Percentiles rank a stretch among this genome's conserved stretches.
Conservation (phyloP, 345 rosid genomes). For the Anacardium occidentale region DNA sequence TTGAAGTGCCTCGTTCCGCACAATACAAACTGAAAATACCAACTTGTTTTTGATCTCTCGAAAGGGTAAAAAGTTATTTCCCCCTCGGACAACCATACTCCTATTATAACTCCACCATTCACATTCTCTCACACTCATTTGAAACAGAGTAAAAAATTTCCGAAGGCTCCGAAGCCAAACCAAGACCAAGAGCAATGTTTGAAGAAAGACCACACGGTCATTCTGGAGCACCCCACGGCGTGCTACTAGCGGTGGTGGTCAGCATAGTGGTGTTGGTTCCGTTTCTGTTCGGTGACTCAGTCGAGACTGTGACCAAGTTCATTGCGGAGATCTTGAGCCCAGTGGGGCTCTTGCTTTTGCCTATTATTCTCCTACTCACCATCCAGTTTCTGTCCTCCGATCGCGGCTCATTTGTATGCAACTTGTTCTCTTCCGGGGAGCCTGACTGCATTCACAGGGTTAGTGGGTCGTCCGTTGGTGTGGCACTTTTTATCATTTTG, state of each 20-base stretch:
- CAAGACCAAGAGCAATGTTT: constrained; percentile 18
- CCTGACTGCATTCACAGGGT: constrained; percentile 66
- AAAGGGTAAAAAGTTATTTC: background rate
- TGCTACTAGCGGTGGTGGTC: constrained; percentile 65
- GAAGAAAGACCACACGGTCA: constrained; percentile 37
- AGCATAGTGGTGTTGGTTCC: constrained; percentile 65
- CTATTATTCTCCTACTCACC: constrained; percentile 62
- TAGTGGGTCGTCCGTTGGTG: constrained; percentile 76
- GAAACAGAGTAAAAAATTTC: too few species aligned
- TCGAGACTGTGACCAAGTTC: constrained; percentile 70
- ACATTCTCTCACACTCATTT: background rate
- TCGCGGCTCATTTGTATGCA: constrained; percentile 57
- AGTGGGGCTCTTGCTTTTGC: constrained; percentile 73
- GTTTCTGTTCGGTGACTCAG: constrained; percentile 66
- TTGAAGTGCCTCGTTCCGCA: too few species aligned
- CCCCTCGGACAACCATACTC: background rate
- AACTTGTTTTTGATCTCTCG: too few species aligned
- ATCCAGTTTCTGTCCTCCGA: constrained; percentile 90
- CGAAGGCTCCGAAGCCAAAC: background rate
- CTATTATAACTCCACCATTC: background rate
- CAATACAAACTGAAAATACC: too few species aligned
- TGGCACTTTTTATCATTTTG: constrained; percentile 59
- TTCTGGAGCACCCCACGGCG: constrained; percentile 68
- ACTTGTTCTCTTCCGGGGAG: constrained; percentile 62
- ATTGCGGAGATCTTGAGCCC: constrained; percentile 79